Evolutionary conservation across 257 asterid genomes (phyloP), one percentile per base, ranked within the genome.

Genomic region (Scutellaria baicalensis): DNA sequence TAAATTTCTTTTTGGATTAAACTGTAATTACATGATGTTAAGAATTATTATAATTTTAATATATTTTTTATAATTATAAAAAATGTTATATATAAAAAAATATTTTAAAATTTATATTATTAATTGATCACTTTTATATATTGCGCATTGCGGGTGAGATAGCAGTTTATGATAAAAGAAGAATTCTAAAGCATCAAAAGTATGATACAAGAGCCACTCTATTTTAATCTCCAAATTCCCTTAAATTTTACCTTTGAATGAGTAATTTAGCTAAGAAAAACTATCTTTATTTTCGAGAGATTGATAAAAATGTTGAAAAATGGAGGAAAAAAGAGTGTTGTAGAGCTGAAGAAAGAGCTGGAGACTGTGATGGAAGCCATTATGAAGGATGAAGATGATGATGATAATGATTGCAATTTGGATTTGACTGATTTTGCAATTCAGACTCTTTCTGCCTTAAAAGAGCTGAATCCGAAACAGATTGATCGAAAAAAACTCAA

Each of bases 341-440:
- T 16, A 31, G 88, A 79, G 83, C 74, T 88, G 69, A 85, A 85
- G 78, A 79, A 20, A 44, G 80, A 85, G 75, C 52, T 88, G 52
- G 63, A 57, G 55, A 78, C 73, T 59, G 59, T 27, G 71, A 81
- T 77, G 48, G 83, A 80, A 38, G 75, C 52, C 9, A 56, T 88
- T 42, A 66, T 52, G 42, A 84, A 75, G 7, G 33, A 27, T 27
- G 33, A 27, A 2, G 33, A 27, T 27, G 88, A 72, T 3, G 82
- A 75, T 33, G 82, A 76, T 50, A 70, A 55, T 21, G 79, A 70
- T 21, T 35, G 16, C 71, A 51, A 14, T 81, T 67, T 71, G 73
- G 86, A 77, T 58, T 60, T 72, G 1, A 70, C 68, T 42, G 86
- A 85, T 66, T 18, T 14, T 4, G 86, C 84, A 47, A 80, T 82